Evolutionary conservation across 2,329 filamentous ascomycete species (phyloP).

Genomic region (Trichoderma sp.): DNA sequence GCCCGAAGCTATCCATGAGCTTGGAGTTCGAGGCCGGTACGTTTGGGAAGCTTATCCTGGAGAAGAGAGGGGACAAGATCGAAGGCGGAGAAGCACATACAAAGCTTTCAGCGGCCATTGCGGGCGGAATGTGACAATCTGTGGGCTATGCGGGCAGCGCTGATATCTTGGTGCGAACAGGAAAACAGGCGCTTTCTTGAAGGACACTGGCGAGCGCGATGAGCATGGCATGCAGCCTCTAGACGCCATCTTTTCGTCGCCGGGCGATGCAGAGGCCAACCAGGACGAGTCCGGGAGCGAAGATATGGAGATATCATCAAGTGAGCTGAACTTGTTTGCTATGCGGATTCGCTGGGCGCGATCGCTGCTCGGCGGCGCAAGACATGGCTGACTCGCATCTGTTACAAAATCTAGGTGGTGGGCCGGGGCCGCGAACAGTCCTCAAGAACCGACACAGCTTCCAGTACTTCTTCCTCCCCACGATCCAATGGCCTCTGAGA

Average conservation of each 20-base stretch:
- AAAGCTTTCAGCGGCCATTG: background rate
- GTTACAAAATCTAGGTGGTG: slow-evolving; percentile 47
- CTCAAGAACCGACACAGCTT: slow-evolving; percentile 56
- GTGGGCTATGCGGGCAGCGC: slow-evolving; percentile 1
- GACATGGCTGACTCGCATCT: background rate
- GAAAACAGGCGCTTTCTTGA: slow-evolving; percentile 84
- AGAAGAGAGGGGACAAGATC: background rate
- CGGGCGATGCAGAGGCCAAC: slow-evolving; percentile 56
- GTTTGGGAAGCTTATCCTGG: slow-evolving; percentile 32
- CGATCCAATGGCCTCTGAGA: slow-evolving; percentile 61
- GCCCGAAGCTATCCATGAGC: slow-evolving; percentile 41
- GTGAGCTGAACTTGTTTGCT: slow-evolving; percentile 40
- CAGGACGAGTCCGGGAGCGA: slow-evolving; percentile 46
- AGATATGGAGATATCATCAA: slow-evolving; percentile 59
- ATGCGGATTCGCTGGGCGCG: background rate
- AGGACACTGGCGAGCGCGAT: slow-evolving; percentile 79
- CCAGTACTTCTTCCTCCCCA: slow-evolving; percentile 54
- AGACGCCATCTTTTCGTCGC: slow-evolving; percentile 87
- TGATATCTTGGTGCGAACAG: slow-evolving; percentile 50
- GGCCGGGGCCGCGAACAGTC: slow-evolving; percentile 57
- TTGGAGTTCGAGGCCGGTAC: slow-evolving; percentile 46
- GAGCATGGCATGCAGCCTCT: slow-evolving; percentile 91
- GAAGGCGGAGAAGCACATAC: background rate
- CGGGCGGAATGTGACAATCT: background rate
- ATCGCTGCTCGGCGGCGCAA: background rate